Evolutionary conservation across 192 early-diverging fungal species (phyloP), one percentile per base, ranked within the genome.

Genomic region (Chytriomyces sp.): DNA sequence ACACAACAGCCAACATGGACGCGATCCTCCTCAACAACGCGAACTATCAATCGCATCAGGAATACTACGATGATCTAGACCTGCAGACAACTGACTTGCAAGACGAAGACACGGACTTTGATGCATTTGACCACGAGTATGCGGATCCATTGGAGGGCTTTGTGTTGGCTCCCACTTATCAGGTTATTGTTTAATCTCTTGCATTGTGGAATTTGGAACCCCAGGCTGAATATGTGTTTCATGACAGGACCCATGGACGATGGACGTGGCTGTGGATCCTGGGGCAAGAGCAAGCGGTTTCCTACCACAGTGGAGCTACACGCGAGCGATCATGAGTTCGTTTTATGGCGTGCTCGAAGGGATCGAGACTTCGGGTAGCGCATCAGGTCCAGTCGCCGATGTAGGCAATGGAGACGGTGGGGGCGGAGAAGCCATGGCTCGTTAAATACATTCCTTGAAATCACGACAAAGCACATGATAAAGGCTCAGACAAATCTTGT

Each of bases 91-190:
- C 28, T 25, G 63, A 6, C 7, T n/a, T 0, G 7, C 74, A 31
- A 19, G 66, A n/a, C 12, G 64, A 71, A n/a, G 39, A 44, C 10
- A 61, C 28, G 4, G 66, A 49, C 5, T 83, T 87, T 75, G 88
- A 89, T 78, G 82, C 88, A 12, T 73, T 89, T 44, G 81, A 75
- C 28, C 59, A 80, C 37, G 69, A 76, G 17, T 89, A 89, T 62
- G 65, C 56, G 60, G 81, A 83, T 52, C 55, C 75, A 25, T 22
- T 61, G 32, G 75, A 74, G 10, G 71, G 62, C 28, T 60, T 66
- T 17, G 52, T 86, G 4, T 64, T 64, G 39, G 63, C 63, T 26
- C 28, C 26, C 14, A n/a, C 44, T 14, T 49, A 49, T 49, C 44
- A 49, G n/a, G n/a, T n/a, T n/a, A n/a, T n/a, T 36, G 78, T 74